Evolutionary conservation across 495 filamentous ascomycete genomes (phyloP), one percentile per base, ranked within the genome.

Genomic region (Xylaria palmicola): DNA sequence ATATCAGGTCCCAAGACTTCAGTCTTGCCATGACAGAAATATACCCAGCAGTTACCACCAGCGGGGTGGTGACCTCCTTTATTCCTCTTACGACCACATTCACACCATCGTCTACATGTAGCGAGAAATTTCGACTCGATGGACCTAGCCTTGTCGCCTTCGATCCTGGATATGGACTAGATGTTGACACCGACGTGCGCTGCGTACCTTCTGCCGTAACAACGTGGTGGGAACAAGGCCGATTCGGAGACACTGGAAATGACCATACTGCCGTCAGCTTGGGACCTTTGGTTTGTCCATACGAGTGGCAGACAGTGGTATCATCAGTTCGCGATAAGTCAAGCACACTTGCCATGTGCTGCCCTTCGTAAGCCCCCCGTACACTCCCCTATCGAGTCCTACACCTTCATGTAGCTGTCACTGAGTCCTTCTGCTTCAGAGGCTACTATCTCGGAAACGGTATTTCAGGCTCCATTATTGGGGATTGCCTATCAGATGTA

Each of bases 351-450:
- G 63, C 59, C 13, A 62, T 65, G 53, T 65, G 63, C 47, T 65
- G 63, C 59, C 63, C 63, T 27, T 62, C 63, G 63, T 65, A 65
- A n/a, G n/a, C n/a, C n/a, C n/a, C n/a, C n/a, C 5, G 63, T 65
- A 52, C 40, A 13, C 20, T 13, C 45, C 36, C 30, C 20, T n/a
- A 49, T 55, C 4, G 5, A 1, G 13, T 9, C 20, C 13, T 24
- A 4, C 30, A 41, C 6, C 17, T 50, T 3, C 43, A 40, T 43
- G 15, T 41, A 39, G 17, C 43, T 7, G 19, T 32, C 37, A 30
- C 56, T 57, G n/a, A 63, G 24, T 20, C 40, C 12, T 56, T 32
- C 40, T 32, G 6, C 7, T 24, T 34, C 41, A 64, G 62, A 34
- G 62, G 62, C 27, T 64, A 64, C 43, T 50, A 56, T 29, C 62